A percentile compares a stretch with the other conserved stretches of the same genome.
Evolutionary conservation across 345 rosid genomes (phyloP).

Genomic region (Alliaria petiolata): DNA sequence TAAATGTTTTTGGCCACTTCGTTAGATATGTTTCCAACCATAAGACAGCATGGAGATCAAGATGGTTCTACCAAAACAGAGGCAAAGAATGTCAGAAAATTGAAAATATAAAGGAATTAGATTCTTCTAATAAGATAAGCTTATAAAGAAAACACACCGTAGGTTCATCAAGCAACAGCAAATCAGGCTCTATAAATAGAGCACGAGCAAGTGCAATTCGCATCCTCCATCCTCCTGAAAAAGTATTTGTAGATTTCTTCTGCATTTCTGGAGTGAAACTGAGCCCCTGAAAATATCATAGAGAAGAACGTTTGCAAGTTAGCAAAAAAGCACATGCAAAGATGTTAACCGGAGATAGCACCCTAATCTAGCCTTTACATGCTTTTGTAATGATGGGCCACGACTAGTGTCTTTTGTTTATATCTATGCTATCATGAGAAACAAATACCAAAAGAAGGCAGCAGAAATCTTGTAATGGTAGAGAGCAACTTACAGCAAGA

Average conservation of each 20-base stretch:
- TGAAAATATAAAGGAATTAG: background rate
- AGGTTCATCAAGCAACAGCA: slow-evolving; percentile 97
- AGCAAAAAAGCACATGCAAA: slow-evolving; percentile 3
- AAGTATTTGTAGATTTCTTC: slow-evolving; percentile 68
- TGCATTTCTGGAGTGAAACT: slow-evolving; percentile 97
- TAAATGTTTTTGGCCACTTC: slow-evolving; percentile 97
- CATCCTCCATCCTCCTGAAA: slow-evolving; percentile 99
- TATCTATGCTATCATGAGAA: slow-evolving; percentile 2
- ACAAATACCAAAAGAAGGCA: background rate
- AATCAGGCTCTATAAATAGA: slow-evolving; percentile 87
- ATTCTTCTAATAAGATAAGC: background rate
- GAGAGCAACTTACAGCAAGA: slow-evolving; percentile 68
- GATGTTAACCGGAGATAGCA: slow-evolving; percentile 5
- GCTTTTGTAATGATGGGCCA: slow-evolving; percentile 1
- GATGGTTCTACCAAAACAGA: slow-evolving; percentile 77
- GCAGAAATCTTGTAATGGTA: background rate
- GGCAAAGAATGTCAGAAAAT: slow-evolving; percentile 3
- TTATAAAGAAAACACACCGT: slow-evolving; percentile 49
- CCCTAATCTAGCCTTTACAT: background rate
- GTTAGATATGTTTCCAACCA: slow-evolving; percentile 94
- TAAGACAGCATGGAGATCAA: slow-evolving; percentile 97
- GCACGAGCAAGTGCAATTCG: slow-evolving; percentile 98
- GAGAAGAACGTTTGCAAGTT: slow-evolving; percentile 1
- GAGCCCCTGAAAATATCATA: slow-evolving; percentile 67
- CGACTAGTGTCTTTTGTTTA: slow-evolving; percentile 2